Conservation (phyloP, 306 rosid species). For the Delonix regia region DNA sequence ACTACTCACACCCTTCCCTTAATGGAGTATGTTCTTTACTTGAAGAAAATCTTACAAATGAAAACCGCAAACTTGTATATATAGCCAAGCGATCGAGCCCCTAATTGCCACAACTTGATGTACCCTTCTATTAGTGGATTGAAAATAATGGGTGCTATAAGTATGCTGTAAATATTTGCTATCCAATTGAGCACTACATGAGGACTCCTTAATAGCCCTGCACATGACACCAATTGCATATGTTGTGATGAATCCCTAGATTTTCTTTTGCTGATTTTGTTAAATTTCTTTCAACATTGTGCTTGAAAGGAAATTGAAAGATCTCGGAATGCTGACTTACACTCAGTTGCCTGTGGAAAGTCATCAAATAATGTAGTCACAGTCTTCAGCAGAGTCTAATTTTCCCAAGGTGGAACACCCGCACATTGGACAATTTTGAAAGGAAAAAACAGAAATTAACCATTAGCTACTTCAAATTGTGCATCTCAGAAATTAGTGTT, state of each 20-base stretch:
- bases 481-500: not conserved
- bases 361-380: conserved; percentile 65
- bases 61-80: conserved; percentile 37
- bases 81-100: conserved; percentile 30
- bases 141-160: conserved; percentile 36
- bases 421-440: not conserved
- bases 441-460: not conserved
- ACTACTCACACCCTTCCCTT: not conserved
- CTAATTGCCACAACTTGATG: conserved; percentile 47
- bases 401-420: conserved; percentile 18
- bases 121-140: conserved; percentile 55
- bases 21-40: conserved; percentile 28
- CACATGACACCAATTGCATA: conserved; percentile 14
- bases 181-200: conserved; percentile 52
- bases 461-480: not conserved
- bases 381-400: conserved; percentile 62
- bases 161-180: conserved; percentile 43
- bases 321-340: conserved; percentile 49
- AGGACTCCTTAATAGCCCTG: conserved; percentile 77
- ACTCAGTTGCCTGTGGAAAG: conserved; percentile 57
- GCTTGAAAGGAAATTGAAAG: conserved; percentile 14
- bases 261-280: not conserved
- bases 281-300: not conserved
- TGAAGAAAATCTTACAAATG: conserved; percentile 47
- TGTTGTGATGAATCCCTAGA: not conserved